Conservation (phyloP, 441 rosid genomes). For the Mallotus repandus region DNA sequence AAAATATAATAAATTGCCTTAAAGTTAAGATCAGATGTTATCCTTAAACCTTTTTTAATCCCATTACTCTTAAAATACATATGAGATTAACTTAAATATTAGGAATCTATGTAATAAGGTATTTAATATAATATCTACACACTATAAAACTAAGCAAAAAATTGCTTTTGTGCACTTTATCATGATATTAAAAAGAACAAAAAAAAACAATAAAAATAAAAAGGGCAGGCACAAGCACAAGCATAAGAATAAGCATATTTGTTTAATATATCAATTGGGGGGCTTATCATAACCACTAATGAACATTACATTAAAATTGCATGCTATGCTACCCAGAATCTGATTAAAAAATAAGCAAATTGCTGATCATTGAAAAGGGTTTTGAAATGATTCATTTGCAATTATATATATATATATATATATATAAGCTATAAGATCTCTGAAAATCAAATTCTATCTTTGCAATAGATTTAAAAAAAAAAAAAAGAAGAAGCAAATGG, state of each 20-base stretch:
- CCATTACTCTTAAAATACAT: not conserved
- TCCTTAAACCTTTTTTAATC: constrained; percentile 2
- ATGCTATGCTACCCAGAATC: not conserved
- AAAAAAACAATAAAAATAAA: too few species aligned
- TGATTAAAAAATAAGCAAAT: not conserved
- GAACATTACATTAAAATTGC: not conserved
- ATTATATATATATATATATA: not conserved
- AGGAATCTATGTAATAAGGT: not conserved
- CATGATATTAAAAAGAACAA: not conserved
- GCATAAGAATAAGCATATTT: not conserved
- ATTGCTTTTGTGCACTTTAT: constrained; percentile 17
- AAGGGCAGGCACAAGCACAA: too few species aligned
- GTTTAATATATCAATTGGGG: not conserved
- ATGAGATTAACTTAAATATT: constrained; percentile 3
- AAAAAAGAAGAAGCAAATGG: constrained; percentile 11
- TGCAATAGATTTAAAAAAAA: not conserved
- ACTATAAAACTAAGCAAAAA: constrained; percentile 14
- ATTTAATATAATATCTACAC: constrained; percentile 1
- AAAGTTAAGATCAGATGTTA: not conserved
- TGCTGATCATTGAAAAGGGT: constrained; percentile 19
- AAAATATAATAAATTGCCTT: not conserved
- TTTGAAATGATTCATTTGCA: constrained; percentile 3
- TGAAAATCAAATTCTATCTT: not conserved
- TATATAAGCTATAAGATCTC: not conserved
- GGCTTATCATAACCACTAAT: not conserved